phyloP scores from a whole-genome alignment of 1,284 basidiomycete genomes.

The Dichomitus squalens region DNA sequence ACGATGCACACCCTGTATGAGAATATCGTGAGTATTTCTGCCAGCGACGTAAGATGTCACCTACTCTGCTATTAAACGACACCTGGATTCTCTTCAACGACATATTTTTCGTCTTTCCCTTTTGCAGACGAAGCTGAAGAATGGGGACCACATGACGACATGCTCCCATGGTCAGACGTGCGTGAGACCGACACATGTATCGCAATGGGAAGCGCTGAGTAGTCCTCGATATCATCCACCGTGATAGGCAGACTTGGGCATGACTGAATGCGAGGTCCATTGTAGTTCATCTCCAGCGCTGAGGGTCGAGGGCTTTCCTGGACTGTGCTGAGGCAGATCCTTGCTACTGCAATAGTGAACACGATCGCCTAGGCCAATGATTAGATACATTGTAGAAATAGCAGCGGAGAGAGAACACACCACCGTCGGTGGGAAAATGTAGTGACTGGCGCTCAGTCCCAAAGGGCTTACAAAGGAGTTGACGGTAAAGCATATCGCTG shows the following conservation, averaged over 20 bases:
- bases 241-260: not conserved
- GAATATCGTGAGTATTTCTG: not conserved
- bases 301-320: slow-evolving; percentile 5
- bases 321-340: slow-evolving; percentile 15
- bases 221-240: not conserved
- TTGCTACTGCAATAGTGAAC: slow-evolving; percentile 17
- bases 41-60: not conserved
- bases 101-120: not conserved
- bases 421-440: slow-evolving; percentile 17
- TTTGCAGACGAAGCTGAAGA: not conserved
- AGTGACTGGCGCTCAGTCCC: slow-evolving; percentile 19
- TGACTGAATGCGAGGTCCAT: not conserved
- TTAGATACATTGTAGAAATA: not conserved
- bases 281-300: not conserved
- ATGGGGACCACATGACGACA: not conserved
- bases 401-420: slow-evolving; percentile 5
- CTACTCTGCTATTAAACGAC: not conserved
- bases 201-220: slow-evolving; percentile 11
- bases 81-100: no score
- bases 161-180: slow-evolving; percentile 11
- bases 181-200: slow-evolving; percentile 21
- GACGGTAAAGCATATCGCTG: slow-evolving; percentile 16
- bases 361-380: slow-evolving; percentile 3
- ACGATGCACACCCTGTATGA: no score
- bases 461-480: slow-evolving; percentile 20